Base-by-base conservation (phyloP, 306 rosid species). In the Quercus agrifolia region DNA sequence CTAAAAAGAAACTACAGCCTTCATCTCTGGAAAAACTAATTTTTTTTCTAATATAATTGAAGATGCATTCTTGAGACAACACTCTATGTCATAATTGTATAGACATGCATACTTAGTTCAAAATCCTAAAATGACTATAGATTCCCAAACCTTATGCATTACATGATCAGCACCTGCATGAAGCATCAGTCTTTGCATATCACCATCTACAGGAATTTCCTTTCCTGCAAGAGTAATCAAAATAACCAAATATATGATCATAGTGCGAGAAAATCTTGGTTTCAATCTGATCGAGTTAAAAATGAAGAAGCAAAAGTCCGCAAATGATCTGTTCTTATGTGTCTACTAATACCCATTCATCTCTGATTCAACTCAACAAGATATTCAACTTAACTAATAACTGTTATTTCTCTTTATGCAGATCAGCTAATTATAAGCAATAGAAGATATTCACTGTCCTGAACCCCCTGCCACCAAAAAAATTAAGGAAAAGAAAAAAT, bases 111-210 rank as follows among this genome's bases (percentile, higher is more conserved):
- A 44, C 10, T 64, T 30, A 20, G 56, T 57, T 9, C 28, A 18
- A 62, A 62, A 74, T 44, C 31, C 25, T 73, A 12, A 81, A 70
- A 73, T 54, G 63, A 68, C 61, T 62, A 27, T n/a, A 66, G 30
- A 52, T 56, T 74, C 70, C 33, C 90, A 78, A 78, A 91, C 99
- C 99, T 91, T 89, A 74, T 87, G 86, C 78, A 96, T 77, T 75
- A 90, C 91, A 28, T 87, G 87, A 87, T 90, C 99, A 77, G 91
- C 92, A 82, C 94, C 93, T 49, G 91, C 86, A 85, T 86, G 75
- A 77, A 84, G 90, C 94, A 89, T 83, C 56, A 71, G 78, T 74
- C 87, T 84, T 80, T 93, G 93, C 83, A 88, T 59, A 78, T 83
- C 89, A 62, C 80, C 81, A 82, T 86, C 93, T 80, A 86, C 88